These are phyloP conservation scores for Angophora floribunda DNA, from an alignment of 345 rosid genomes.

Conservation along the genomic window DNA sequence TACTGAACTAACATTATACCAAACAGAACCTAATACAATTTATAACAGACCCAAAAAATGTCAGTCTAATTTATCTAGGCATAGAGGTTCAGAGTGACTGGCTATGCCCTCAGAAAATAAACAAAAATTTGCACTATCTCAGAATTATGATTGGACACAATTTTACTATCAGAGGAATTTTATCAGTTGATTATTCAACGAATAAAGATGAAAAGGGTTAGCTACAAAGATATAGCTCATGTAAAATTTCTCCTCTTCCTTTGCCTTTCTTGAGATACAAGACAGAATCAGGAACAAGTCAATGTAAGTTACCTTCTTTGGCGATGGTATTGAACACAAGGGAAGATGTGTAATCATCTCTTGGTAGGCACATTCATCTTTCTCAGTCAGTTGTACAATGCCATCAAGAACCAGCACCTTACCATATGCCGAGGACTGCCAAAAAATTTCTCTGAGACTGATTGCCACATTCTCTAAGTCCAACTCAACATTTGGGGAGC, in stretches of 20 bases:
- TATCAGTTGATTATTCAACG: background rate
- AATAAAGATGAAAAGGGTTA: background rate
- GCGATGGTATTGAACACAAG: conserved; percentile 77
- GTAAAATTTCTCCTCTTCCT: background rate
- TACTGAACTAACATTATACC: background rate
- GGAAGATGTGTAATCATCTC: conserved; percentile 99
- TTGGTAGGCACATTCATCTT: conserved; percentile 96
- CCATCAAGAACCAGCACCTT: conserved; percentile 99
- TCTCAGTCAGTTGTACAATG: conserved; percentile 89
- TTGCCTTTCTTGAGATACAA: background rate
- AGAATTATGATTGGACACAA: background rate
- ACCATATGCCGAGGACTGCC: conserved; percentile 82
- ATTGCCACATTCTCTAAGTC: background rate
- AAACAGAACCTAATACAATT: background rate
- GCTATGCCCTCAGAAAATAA: background rate
- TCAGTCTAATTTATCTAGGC: background rate
- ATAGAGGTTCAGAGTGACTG: background rate
- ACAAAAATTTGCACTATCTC: background rate
- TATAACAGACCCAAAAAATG: background rate
- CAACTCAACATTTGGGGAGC: background rate
- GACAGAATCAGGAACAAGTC: background rate
- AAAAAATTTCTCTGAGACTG: background rate
- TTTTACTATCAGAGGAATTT: background rate
- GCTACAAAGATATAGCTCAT: background rate
- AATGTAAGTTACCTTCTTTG: conserved; percentile 47